These are phyloP conservation scores for Lasiodiplodia citricola DNA, from an alignment of 2,329 filamentous ascomycete species.

Conservation along the genomic window DNA sequence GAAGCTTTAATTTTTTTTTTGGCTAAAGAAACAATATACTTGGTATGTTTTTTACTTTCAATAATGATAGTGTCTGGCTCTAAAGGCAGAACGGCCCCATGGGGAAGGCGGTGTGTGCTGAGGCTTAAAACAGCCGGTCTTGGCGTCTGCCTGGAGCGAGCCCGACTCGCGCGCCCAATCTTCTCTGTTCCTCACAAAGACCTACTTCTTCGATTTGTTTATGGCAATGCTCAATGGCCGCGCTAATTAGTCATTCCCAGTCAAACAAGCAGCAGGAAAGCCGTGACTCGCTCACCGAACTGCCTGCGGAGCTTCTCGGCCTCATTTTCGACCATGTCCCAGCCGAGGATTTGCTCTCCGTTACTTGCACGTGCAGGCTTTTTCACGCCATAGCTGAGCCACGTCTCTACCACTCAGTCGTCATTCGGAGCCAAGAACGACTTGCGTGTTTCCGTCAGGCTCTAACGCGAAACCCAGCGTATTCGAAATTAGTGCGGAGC, in stretches of 20 bases:
- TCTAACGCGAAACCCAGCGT: background rate
- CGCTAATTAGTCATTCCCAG: background rate
- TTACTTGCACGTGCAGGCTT: background rate
- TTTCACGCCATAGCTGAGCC: background rate
- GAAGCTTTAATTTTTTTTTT: too few relatives aligned
- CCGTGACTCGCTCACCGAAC: background rate
- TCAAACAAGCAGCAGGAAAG: background rate
- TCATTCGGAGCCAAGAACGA: background rate
- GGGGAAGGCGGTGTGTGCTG: background rate
- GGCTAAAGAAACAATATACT: too few relatives aligned
- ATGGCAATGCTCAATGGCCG: background rate
- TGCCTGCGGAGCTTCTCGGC: background rate
- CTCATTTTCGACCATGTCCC: background rate
- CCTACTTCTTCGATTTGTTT: background rate
- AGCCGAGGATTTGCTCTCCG: background rate
- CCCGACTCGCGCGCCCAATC: background rate
- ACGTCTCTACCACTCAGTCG: background rate
- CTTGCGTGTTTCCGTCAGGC: background rate
- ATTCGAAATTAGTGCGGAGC: background rate
- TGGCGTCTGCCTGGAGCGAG: background rate
- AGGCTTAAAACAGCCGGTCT: background rate
- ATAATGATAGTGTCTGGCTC: too few relatives aligned
- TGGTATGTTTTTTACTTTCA: too few relatives aligned
- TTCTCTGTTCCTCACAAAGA: background rate
- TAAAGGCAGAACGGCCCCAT: background rate